Conservation (phyloP, 2,329 filamentous ascomycete genomes). For the Neonectria hederae region DNA sequence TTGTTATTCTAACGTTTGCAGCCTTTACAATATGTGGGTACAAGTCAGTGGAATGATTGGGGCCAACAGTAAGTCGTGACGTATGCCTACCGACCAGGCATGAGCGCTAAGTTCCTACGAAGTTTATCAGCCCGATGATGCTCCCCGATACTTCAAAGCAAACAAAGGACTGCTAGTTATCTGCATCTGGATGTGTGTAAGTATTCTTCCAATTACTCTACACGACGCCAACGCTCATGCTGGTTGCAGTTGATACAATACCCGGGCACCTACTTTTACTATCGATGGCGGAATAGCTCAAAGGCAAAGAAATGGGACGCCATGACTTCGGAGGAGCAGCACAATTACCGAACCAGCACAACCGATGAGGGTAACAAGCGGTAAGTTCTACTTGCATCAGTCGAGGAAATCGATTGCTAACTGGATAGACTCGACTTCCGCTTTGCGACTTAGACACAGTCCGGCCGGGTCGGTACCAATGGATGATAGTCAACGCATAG, state of each 20-base stretch:
- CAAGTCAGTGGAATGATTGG: slow-evolving; percentile 52
- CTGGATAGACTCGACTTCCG: not conserved
- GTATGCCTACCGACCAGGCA: not conserved
- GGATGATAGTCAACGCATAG: not conserved
- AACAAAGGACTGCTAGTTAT: slow-evolving; percentile 50
- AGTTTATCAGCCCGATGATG: slow-evolving; percentile 50
- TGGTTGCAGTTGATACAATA: slow-evolving; percentile 47
- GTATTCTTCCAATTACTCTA: slow-evolving; percentile 24
- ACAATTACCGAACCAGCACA: slow-evolving; percentile 55
- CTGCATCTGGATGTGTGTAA: slow-evolving; percentile 52
- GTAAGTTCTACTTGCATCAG: not conserved
- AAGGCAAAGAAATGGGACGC: slow-evolving; percentile 51
- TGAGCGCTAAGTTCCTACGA: not conserved
- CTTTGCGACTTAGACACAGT: not conserved
- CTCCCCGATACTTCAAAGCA: slow-evolving; percentile 50
- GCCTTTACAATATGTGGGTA: slow-evolving; percentile 62
- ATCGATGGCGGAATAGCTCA: slow-evolving; percentile 49
- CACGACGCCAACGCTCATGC: not conserved
- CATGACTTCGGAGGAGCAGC: slow-evolving; percentile 52
- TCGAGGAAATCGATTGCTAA: not conserved
- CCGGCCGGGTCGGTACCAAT: not conserved
- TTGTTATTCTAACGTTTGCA: slow-evolving; percentile 43
- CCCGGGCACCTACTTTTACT: slow-evolving; percentile 50
- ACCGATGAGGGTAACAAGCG: slow-evolving; percentile 21
- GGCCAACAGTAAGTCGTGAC: slow-evolving; percentile 46